Percentiles rank a stretch among this genome's conserved stretches.
Conservation (phyloP, 306 rosid genomes). For the Dryas alaskensis region DNA sequence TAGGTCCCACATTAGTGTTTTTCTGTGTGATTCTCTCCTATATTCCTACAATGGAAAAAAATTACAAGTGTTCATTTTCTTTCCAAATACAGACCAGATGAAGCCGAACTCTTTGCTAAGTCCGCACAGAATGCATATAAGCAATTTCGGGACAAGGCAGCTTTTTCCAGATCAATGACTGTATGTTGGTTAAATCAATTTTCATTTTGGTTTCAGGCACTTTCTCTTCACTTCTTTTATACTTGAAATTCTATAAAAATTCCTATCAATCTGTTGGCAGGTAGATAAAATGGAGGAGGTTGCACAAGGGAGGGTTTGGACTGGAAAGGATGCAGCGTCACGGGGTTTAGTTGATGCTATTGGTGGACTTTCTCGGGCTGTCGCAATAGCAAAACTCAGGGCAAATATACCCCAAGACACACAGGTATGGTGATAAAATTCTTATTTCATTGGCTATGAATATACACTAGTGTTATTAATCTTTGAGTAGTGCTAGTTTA, state of each 20-base stretch:
- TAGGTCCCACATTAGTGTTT: too few relatives aligned
- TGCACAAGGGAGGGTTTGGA: conserved; percentile 97
- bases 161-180: conserved; percentile 78
- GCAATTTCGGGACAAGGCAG: conserved; percentile 92
- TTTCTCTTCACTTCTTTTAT: conserved; percentile 8
- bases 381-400: conserved; percentile 85
- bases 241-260: conserved; percentile 9
- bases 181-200: conserved; percentile 40
- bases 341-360: conserved; percentile 84
- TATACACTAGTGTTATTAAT: neutral
- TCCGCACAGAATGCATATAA: conserved; percentile 66
- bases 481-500: neutral
- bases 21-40: neutral
- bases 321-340: conserved; percentile 78
- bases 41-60: neutral
- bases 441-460: neutral
- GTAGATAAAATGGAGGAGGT: conserved; percentile 91
- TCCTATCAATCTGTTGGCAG: conserved; percentile 33
- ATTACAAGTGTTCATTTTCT: neutral
- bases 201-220: neutral
- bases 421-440: conserved; percentile 41
- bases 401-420: conserved; percentile 87
- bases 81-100: conserved; percentile 60
- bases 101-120: conserved; percentile 84
- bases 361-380: conserved; percentile 87